Evolutionary conservation across 805 yeast genomes (phyloP).

Genomic region (Yarrowia osloensis): DNA sequence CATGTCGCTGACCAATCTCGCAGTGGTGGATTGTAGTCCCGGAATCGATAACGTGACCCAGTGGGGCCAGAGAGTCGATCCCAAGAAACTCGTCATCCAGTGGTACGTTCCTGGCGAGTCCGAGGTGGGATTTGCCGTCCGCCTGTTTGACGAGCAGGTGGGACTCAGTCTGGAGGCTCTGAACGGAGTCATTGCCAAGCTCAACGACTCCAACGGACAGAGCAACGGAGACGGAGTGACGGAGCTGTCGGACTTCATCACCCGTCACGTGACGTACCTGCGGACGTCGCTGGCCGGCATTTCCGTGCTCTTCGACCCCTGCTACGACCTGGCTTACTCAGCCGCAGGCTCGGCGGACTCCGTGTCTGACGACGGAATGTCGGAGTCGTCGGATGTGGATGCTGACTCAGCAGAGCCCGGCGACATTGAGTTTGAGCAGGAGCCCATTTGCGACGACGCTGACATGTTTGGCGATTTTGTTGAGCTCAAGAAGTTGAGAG

Average conservation of each 20-base stretch:
- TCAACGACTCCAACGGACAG: slow-evolving; percentile 24
- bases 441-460: slow-evolving; percentile 11
- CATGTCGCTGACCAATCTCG: slow-evolving; percentile 60
- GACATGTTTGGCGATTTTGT: slow-evolving; percentile 31
- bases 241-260: slow-evolving; percentile 53
- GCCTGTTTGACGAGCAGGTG: slow-evolving; percentile 55
- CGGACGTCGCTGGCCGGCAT: slow-evolving; percentile 68
- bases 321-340: slow-evolving; percentile 36
- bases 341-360: slow-evolving; percentile 33
- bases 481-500: slow-evolving; percentile 54
- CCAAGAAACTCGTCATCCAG: slow-evolving; percentile 48
- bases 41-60: slow-evolving; percentile 34
- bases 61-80: slow-evolving; percentile 45
- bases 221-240: slow-evolving; percentile 31
- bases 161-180: slow-evolving; percentile 35
- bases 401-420: slow-evolving; percentile 11
- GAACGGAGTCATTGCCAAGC: slow-evolving; percentile 45
- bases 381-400: slow-evolving; percentile 43
- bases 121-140: slow-evolving; percentile 63
- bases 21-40: slow-evolving; percentile 36
- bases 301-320: slow-evolving; percentile 72
- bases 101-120: slow-evolving; percentile 73
- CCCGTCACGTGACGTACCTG: slow-evolving; percentile 57
- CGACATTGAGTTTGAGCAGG: slow-evolving; percentile 22
- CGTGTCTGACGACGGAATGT: slow-evolving; percentile 45